A percentile compares a stretch with the other conserved stretches of the same genome.
Conservation (phyloP, 176 grass and related monocot genomes). For the Pharus latifolius region DNA sequence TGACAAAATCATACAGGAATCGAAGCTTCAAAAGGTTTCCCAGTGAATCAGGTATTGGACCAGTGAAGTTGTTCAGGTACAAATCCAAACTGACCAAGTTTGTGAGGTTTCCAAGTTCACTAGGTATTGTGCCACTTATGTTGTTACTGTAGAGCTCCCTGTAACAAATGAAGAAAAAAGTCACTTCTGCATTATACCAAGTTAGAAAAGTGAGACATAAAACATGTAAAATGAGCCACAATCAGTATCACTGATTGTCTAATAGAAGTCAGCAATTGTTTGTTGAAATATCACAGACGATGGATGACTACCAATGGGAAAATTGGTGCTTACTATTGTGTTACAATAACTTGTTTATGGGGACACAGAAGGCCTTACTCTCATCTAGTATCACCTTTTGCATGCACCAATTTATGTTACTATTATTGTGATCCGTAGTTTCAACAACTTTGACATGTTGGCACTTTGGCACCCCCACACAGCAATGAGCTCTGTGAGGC, state of each 20-base stretch:
- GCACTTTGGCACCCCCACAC: neutral
- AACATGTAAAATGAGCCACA: no score
- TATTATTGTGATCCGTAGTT: neutral
- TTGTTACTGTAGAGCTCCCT: conserved; percentile 96
- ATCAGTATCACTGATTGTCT: no score
- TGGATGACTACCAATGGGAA: neutral
- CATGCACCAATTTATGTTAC: neutral
- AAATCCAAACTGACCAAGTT: conserved; percentile 91
- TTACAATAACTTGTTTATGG: neutral
- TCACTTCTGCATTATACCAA: neutral
- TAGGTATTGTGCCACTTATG: conserved; percentile 72
- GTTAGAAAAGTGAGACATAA: neutral
- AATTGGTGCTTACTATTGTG: neutral
- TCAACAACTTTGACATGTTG: neutral
- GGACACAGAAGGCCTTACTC: neutral
- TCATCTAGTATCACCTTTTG: neutral
- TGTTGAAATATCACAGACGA: no score
- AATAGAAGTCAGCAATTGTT: no score
- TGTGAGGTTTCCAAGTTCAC: conserved; percentile 74
- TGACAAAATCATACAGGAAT: conserved; percentile 59
- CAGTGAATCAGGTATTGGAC: conserved; percentile 61
- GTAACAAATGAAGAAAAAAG: conserved; percentile 21
- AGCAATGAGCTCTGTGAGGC: neutral
- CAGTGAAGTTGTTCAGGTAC: conserved; percentile 83
- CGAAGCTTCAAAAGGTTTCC: conserved; percentile 77